These are phyloP conservation scores for Aureobasidium musti DNA, from an alignment of 2,329 filamentous ascomycete species.

Conservation along the genomic window DNA sequence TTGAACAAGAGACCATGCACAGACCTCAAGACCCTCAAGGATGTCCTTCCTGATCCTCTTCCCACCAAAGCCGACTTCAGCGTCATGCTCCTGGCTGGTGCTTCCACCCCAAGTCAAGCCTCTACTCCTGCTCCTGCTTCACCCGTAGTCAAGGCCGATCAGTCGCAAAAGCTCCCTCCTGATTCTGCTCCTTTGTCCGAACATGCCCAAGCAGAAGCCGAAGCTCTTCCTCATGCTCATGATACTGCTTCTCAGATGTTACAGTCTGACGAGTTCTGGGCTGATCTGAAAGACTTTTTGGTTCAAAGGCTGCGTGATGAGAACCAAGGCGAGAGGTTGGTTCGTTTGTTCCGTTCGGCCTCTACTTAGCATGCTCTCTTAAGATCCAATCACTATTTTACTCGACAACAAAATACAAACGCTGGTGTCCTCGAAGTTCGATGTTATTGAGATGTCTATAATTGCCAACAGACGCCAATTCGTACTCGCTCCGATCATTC, in stretches of 20 bases:
- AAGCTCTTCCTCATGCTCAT: conserved; percentile 55
- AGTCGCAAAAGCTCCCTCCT: conserved; percentile 38
- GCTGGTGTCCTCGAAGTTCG: no score
- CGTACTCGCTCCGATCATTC: no score
- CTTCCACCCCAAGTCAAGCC: conserved; percentile 27
- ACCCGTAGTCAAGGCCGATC: conserved; percentile 48
- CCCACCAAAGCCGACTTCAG: conserved; percentile 66
- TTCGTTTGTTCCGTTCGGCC: conserved; percentile 67
- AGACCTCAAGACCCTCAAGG: conserved; percentile 75
- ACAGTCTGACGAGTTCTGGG: conserved; percentile 77
- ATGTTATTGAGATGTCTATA: no score
- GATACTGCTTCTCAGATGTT: conserved; percentile 55
- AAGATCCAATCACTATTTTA: not conserved
- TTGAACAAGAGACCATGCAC: conserved; percentile 82
- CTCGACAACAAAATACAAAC: not conserved
- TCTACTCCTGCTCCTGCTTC: conserved; percentile 41
- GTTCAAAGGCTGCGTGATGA: conserved; percentile 75
- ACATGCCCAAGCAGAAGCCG: conserved; percentile 46
- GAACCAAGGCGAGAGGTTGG: conserved; percentile 63
- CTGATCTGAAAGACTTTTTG: conserved; percentile 78
- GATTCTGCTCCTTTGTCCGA: conserved; percentile 35
- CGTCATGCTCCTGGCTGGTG: conserved; percentile 80
- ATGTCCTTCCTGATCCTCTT: conserved; percentile 57
- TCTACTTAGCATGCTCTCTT: not conserved
- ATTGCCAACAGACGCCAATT: no score